Conservation (phyloP, 2,329 filamentous ascomycete species). For the Thielaviopsis euricoi region DNA sequence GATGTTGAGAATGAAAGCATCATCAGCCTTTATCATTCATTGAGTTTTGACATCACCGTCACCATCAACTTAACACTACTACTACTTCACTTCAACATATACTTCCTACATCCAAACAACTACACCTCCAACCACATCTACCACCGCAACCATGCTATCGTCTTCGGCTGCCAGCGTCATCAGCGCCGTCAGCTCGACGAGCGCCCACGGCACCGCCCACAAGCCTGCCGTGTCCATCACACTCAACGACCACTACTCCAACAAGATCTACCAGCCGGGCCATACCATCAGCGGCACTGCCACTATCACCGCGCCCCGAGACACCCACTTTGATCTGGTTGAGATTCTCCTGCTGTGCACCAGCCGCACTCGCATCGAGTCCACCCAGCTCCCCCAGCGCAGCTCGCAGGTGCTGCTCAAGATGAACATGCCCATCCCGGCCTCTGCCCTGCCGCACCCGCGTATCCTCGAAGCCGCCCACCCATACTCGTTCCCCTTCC, state of each 20-base stretch:
- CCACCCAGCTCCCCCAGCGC: constrained; percentile 30
- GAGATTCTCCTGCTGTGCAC: constrained; percentile 37
- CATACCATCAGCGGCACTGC: constrained; percentile 33
- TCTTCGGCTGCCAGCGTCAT: background rate
- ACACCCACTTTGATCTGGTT: constrained; percentile 33
- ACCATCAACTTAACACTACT: too few species aligned
- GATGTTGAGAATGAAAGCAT: background rate
- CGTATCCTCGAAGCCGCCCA: constrained; percentile 31
- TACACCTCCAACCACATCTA: background rate
- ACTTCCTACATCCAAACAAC: background rate
- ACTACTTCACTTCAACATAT: background rate
- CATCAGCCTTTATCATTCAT: background rate
- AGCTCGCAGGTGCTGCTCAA: constrained; percentile 38
- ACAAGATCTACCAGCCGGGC: constrained; percentile 40
- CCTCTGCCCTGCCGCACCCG: constrained; percentile 29
- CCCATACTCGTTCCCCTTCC: constrained; percentile 36
- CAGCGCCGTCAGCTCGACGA: background rate
- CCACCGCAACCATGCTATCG: background rate
- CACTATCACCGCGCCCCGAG: constrained; percentile 26
- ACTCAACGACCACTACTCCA: constrained; percentile 35
- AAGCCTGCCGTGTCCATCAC: constrained; percentile 29
- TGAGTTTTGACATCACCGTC: background rate
- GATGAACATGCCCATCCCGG: constrained; percentile 34
- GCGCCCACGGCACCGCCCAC: background rate
- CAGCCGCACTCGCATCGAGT: constrained; percentile 33